Evolutionary conservation across 1,139 yeast species (phyloP).

Genomic region (Pichia sp.): DNA sequence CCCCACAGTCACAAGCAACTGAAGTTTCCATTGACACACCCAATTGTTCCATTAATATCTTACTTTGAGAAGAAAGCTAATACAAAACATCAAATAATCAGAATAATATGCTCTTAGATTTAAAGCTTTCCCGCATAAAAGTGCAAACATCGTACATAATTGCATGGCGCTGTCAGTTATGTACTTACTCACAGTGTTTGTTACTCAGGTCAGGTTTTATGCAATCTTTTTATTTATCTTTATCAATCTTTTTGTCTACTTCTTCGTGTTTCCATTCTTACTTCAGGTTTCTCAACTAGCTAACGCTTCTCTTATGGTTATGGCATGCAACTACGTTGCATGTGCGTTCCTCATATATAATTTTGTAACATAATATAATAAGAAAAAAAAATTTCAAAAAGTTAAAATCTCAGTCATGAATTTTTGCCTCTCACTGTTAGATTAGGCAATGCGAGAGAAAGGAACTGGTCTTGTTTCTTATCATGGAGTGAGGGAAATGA

Average conservation of each 20-base stretch:
- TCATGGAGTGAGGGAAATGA: too few species aligned
- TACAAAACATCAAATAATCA: not conserved
- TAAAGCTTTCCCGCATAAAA: slow-evolving; percentile 11
- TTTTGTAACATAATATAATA: slow-evolving; percentile 5
- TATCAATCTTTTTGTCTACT: not conserved
- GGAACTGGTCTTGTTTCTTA: too few species aligned
- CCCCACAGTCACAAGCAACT: not conserved
- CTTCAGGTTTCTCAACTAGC: slow-evolving; percentile 6
- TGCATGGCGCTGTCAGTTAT: not conserved
- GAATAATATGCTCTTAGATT: not conserved
- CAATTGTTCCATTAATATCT: not conserved
- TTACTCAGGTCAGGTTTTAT: not conserved
- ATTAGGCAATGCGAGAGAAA: not conserved
- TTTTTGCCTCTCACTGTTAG: not conserved
- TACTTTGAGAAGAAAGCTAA: not conserved
- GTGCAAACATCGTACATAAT: not conserved
- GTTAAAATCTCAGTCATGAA: not conserved
- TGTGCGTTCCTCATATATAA: not conserved
- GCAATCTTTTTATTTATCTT: not conserved
- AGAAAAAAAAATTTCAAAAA: slow-evolving; percentile 1
- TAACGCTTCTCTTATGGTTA: not conserved
- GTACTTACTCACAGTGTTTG: not conserved
- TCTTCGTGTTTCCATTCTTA: slow-evolving; percentile 4
- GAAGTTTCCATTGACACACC: slow-evolving; percentile 2
- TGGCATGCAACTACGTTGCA: not conserved